Percentiles rank a stretch among this genome's conserved stretches.
Evolutionary conservation across 441 rosid species (phyloP).

Genomic region (Croton laevigatus): DNA sequence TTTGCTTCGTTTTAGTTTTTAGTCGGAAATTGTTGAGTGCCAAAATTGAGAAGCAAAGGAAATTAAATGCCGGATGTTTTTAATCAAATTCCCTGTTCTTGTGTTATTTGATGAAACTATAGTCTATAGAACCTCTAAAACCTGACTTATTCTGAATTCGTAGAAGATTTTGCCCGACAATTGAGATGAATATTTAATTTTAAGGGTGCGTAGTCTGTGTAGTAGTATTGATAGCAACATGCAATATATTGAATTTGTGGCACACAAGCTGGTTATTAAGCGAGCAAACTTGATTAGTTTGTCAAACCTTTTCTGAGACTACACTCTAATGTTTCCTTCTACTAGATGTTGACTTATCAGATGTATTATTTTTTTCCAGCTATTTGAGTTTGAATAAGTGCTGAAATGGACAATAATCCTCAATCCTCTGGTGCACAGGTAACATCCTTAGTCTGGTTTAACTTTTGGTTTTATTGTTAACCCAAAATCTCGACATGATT

Average conservation of each 20-base stretch:
- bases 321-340: neutral
- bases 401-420: slow-evolving; percentile 66
- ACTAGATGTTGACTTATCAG: neutral
- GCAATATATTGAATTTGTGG: neutral
- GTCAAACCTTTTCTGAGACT: neutral
- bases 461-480: neutral
- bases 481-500: neutral
- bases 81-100: neutral
- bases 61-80: neutral
- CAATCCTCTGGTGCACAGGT: slow-evolving; percentile 74
- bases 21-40: neutral
- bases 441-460: neutral
- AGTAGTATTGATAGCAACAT: neutral
- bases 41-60: neutral
- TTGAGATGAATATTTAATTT: too few relatives aligned
- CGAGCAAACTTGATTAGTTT: neutral
- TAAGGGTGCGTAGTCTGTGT: neutral
- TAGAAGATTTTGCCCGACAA: neutral
- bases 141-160: neutral
- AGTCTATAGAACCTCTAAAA: neutral
- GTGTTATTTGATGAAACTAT: neutral
- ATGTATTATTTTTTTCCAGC: slow-evolving; percentile 21
- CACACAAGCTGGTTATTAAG: neutral
- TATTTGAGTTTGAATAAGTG: slow-evolving; percentile 25
- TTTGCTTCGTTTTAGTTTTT: neutral